Evolutionary conservation across 2,329 filamentous ascomycete species (phyloP).

Genomic region (Ilyonectria mors-panacis): DNA sequence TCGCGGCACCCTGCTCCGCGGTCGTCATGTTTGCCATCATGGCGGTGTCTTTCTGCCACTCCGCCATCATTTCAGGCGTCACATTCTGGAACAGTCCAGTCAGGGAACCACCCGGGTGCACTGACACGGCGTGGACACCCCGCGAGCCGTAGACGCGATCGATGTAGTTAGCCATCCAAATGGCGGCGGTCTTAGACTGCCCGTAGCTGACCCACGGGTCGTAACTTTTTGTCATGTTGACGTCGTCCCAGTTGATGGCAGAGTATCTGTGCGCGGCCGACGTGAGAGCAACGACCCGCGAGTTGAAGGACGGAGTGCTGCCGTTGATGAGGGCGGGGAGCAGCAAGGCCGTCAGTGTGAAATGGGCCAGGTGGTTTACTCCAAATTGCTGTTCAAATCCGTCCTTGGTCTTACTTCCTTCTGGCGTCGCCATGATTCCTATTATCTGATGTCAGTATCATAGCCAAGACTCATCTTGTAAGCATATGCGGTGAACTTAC

Average conservation of each 20-base stretch:
- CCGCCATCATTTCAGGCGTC: constrained; percentile 2
- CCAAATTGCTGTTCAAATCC: constrained; percentile 67
- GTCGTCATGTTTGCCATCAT: constrained; percentile 16
- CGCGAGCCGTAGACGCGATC: constrained; percentile 59
- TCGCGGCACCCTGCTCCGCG: constrained; percentile 62
- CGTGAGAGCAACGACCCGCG: constrained; percentile 62
- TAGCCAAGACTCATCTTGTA: not conserved
- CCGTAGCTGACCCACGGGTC: constrained; percentile 55
- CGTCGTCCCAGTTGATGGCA: constrained; percentile 55
- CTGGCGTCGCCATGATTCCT: constrained; percentile 57
- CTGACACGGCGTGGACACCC: constrained; percentile 58
- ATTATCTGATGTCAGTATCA: not conserved
- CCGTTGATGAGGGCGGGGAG: constrained; percentile 59
- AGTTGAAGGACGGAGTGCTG: constrained; percentile 55
- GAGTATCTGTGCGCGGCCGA: constrained; percentile 58
- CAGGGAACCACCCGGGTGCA: constrained; percentile 62
- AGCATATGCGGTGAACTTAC: constrained; percentile 29
- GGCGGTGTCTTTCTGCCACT: constrained; percentile 16
- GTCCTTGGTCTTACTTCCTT: constrained; percentile 53
- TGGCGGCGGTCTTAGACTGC: constrained; percentile 62
- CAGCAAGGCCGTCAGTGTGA: constrained; percentile 61
- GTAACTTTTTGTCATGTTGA: constrained; percentile 56
- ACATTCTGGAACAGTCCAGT: constrained; percentile 17
- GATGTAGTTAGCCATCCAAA: constrained; percentile 63
- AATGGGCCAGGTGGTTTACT: constrained; percentile 65